phyloP scores from a whole-genome alignment of 2,329 filamentous ascomycete species.

The Diplodia sapinea region DNA sequence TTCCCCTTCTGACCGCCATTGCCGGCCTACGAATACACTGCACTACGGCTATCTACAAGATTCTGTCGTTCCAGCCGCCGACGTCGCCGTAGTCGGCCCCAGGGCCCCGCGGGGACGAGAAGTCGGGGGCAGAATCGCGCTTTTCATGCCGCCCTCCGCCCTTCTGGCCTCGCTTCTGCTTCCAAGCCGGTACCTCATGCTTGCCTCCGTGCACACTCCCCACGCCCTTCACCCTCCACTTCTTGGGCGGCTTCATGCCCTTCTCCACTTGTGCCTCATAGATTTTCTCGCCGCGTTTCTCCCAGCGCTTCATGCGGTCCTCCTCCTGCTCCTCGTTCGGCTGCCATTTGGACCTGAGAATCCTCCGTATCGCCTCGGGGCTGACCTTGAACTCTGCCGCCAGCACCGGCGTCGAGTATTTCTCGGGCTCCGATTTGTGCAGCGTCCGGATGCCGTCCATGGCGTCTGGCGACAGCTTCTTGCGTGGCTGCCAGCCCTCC shows the following conservation, averaged over 20 bases:
- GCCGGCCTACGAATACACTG: background rate
- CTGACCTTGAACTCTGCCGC: slow-evolving; percentile 84
- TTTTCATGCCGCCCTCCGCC: background rate
- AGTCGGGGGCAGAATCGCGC: background rate
- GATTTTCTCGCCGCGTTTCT: slow-evolving; percentile 55
- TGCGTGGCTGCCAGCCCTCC: slow-evolving; percentile 78
- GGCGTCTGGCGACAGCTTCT: slow-evolving; percentile 88
- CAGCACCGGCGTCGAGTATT: slow-evolving; percentile 76
- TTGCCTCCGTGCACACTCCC: slow-evolving; percentile 11
- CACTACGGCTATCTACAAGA: slow-evolving; percentile 1
- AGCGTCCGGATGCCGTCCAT: slow-evolving; percentile 87
- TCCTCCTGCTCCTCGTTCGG: slow-evolving; percentile 59
- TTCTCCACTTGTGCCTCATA: slow-evolving; percentile 55
- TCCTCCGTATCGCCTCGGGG: slow-evolving; percentile 83
- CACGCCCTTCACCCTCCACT: slow-evolving; percentile 57
- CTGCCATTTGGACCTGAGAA: slow-evolving; percentile 79
- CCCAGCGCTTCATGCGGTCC: slow-evolving; percentile 53
- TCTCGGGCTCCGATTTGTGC: slow-evolving; percentile 75
- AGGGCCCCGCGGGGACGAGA: background rate
- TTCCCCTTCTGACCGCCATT: background rate
- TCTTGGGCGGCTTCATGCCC: slow-evolving; percentile 63
- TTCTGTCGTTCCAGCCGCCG: slow-evolving; percentile 18
- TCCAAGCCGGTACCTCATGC: slow-evolving; percentile 4
- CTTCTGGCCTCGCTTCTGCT: background rate
- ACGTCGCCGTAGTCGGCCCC: slow-evolving; percentile 1